Evolutionary conservation across 2,329 filamentous ascomycete genomes (phyloP), one percentile per base, ranked within the genome.

Genomic region (Hypoxylon sp.): DNA sequence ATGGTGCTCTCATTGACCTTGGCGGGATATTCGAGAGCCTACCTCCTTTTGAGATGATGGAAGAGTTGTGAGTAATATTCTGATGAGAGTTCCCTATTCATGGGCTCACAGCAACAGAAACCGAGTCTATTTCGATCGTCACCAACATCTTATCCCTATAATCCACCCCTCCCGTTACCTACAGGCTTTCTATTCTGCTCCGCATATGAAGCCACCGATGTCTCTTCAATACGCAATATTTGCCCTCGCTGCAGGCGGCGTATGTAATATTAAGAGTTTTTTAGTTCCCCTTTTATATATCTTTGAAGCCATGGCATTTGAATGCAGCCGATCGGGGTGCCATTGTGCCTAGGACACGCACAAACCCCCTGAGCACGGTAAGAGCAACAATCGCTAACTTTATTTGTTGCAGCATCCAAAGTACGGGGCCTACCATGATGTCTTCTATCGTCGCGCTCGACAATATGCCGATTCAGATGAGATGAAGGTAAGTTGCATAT

Each of bases 211-310:
- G 63, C 94, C 95, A 2, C 92, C 94, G 0, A 88, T 97, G 76
- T 93, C 89, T 74, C 81, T 98, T 88, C 91, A 94, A 75, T 98
- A 98, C 79, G 91, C 90, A 24, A 93, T 98, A 78, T 97, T 94
- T 94, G 88, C 90, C n/a, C 83, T 93, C 73, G 93, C 93, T 8
- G 89, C 94, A 4, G 87, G 88, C 13, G 84, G 90, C 1, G 39
- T 44, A 44, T 44, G 39, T 44, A 44, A 19, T 19, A 3, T 6
- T 10, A 3, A 44, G 3, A 6, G 6, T 11, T 22, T 9, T 17
- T 22, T 22, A 22, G 1, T 44, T 11, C 39, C 17, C 6, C 0
- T 17, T 22, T 44, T 19, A 8, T 44, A 22, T 22, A 22, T 22
- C 19, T 6, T 19, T 4, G 39, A 17, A 22, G 17, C 17, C 14